These are phyloP conservation scores for Lactarius vividus DNA, from an alignment of 768 basidiomycete genomes.

Conservation along the genomic window DNA sequence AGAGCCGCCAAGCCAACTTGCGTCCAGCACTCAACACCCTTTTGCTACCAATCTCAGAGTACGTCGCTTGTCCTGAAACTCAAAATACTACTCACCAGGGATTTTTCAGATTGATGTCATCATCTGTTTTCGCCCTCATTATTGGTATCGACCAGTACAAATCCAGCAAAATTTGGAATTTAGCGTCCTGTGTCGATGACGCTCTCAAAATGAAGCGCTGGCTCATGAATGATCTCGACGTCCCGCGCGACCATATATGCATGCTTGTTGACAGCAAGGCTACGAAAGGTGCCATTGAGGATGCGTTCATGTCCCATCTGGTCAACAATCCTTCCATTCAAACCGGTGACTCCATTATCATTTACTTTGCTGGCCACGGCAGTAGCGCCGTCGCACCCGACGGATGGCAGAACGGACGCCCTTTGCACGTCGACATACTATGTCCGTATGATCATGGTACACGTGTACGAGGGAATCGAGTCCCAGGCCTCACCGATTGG, in stretches of 20 bases:
- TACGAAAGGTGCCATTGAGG: constrained; percentile 59
- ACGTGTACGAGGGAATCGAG: constrained; percentile 43
- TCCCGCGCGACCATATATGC: constrained; percentile 57
- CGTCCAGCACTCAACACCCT: constrained; percentile 6
- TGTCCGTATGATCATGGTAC: constrained; percentile 68
- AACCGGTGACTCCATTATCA: constrained; percentile 58
- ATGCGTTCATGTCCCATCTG: constrained; percentile 58
- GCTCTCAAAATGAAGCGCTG: constrained; percentile 57
- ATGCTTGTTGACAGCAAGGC: constrained; percentile 57
- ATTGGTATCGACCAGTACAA: constrained; percentile 71
- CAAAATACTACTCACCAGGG: neutral
- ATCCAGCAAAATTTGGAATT: constrained; percentile 57
- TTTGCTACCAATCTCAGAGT: constrained; percentile 8
- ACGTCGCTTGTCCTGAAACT: neutral
- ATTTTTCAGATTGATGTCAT: constrained; percentile 34
- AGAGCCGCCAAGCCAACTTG: constrained; percentile 2
- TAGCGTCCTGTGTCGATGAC: constrained; percentile 63
- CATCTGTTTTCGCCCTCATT: constrained; percentile 60
- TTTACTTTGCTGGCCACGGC: constrained; percentile 78
- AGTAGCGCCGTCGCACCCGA: constrained; percentile 54
- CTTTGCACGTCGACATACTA: constrained; percentile 51
- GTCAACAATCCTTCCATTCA: constrained; percentile 59
- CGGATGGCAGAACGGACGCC: constrained; percentile 53
- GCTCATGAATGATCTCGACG: constrained; percentile 53
- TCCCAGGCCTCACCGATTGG: constrained; percentile 66